Conservation (phyloP, 352 stramenopile species). For the Phytophthora ohioensis region DNA sequence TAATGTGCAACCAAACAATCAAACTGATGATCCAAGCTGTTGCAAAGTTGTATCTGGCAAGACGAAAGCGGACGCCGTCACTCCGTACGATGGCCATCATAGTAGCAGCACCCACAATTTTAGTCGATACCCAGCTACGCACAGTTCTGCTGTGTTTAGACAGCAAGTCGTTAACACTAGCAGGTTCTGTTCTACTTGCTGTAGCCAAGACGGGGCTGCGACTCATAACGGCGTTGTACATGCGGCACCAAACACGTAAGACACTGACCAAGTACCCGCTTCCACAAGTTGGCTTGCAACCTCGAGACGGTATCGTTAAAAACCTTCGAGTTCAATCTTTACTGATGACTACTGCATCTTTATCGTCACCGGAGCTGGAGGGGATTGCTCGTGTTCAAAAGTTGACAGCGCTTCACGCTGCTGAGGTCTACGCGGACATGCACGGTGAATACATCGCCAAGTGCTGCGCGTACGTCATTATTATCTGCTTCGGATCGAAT, state of each 20-base stretch:
- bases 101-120: conserved; percentile 35
- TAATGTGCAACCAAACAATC: conserved; percentile 22
- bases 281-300: conserved; percentile 1
- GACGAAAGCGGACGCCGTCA: conserved; percentile 15
- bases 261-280: conserved; percentile 15
- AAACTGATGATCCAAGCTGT: conserved; percentile 34
- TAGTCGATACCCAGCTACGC: conserved; percentile 42
- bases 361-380: conserved; percentile 20
- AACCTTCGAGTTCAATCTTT: conserved; percentile 8
- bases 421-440: conserved; percentile 61
- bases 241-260: conserved; percentile 16
- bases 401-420: conserved; percentile 40
- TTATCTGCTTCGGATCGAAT: conserved; percentile 31
- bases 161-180: conserved; percentile 25
- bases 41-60: conserved; percentile 34
- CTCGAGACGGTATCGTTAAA: background rate
- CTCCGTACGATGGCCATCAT: conserved; percentile 41
- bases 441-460: conserved; percentile 63
- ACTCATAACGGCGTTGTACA: conserved; percentile 9
- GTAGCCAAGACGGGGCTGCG: conserved; percentile 30
- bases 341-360: conserved; percentile 1
- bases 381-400: conserved; percentile 32
- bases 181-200: conserved; percentile 23
- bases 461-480: conserved; percentile 39
- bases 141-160: conserved; percentile 36